Percentiles rank a stretch among this genome's conserved stretches.
Conservation (phyloP, 2,329 filamentous ascomycete genomes). For the Ceratocystis papillata region DNA sequence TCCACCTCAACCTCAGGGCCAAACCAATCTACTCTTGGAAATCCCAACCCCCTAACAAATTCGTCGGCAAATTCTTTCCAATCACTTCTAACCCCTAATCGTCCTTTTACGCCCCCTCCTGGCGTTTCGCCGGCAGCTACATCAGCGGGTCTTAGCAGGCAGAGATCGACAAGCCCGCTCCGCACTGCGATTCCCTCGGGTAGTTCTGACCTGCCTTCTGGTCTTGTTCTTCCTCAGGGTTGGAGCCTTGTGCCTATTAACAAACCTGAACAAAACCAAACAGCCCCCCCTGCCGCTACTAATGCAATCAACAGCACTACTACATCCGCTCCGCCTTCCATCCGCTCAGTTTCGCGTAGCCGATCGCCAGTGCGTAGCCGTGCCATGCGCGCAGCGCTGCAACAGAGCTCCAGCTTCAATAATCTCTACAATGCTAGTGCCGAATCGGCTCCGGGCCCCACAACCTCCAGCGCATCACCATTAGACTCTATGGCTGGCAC, state of each 20-base stretch:
- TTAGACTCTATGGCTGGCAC: neutral
- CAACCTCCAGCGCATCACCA: neutral
- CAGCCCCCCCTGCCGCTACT: constrained; percentile 27
- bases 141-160: constrained; percentile 17
- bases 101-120: constrained; percentile 17
- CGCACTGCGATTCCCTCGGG: constrained; percentile 44
- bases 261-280: constrained; percentile 41
- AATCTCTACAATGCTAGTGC: constrained; percentile 16
- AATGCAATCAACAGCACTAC: constrained; percentile 16
- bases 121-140: constrained; percentile 9
- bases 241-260: constrained; percentile 52
- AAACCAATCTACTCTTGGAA: constrained; percentile 19
- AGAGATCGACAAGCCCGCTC: constrained; percentile 23
- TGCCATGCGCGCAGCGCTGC: constrained; percentile 25
- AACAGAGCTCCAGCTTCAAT: constrained; percentile 22
- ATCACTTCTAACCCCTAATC: constrained; percentile 26
- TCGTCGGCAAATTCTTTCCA: constrained; percentile 25
- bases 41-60: constrained; percentile 22
- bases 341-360: constrained; percentile 21
- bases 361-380: constrained; percentile 20
- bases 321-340: constrained; percentile 24
- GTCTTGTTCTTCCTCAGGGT: constrained; percentile 52
- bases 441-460: constrained; percentile 24
- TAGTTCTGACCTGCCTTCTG: constrained; percentile 51
- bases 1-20: constrained; percentile 33